Conservation (phyloP, 2,329 filamentous ascomycete genomes). For the Fusarium fracticaudum region DNA sequence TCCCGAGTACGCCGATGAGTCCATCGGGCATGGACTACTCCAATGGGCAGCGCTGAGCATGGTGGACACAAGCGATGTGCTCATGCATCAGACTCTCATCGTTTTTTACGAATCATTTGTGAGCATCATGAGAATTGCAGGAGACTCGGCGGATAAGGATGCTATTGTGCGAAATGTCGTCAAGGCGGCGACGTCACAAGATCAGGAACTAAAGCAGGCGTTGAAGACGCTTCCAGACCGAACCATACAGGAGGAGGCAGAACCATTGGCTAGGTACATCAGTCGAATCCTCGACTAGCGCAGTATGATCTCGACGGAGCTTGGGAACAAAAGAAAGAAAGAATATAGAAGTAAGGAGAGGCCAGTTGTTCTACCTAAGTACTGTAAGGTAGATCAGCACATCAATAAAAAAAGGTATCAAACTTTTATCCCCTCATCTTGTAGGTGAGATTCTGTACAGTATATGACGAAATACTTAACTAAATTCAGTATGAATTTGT, state of each 20-base stretch:
- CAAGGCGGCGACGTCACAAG: slow-evolving; percentile 51
- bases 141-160: slow-evolving; percentile 49
- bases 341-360: neutral
- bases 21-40: slow-evolving; percentile 53
- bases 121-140: slow-evolving; percentile 57
- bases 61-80: slow-evolving; percentile 58
- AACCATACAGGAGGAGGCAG: slow-evolving; percentile 62
- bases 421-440: no score
- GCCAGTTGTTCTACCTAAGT: neutral
- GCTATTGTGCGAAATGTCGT: slow-evolving; percentile 52
- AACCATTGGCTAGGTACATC: slow-evolving; percentile 57
- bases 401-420: neutral
- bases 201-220: slow-evolving; percentile 51
- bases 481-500: neutral
- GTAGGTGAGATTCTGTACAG: neutral
- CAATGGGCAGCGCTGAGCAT: slow-evolving; percentile 63
- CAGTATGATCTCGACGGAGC: no score
- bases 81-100: slow-evolving; percentile 62
- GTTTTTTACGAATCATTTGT: slow-evolving; percentile 64
- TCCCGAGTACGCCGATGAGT: slow-evolving; percentile 24
- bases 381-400: neutral
- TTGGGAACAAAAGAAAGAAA: neutral
- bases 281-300: slow-evolving; percentile 47
- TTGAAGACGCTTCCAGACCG: slow-evolving; percentile 57
- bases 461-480: neutral